Conservation (phyloP, 2,329 filamentous ascomycete species). For the Teratosphaeria pseudoeucalypti region DNA sequence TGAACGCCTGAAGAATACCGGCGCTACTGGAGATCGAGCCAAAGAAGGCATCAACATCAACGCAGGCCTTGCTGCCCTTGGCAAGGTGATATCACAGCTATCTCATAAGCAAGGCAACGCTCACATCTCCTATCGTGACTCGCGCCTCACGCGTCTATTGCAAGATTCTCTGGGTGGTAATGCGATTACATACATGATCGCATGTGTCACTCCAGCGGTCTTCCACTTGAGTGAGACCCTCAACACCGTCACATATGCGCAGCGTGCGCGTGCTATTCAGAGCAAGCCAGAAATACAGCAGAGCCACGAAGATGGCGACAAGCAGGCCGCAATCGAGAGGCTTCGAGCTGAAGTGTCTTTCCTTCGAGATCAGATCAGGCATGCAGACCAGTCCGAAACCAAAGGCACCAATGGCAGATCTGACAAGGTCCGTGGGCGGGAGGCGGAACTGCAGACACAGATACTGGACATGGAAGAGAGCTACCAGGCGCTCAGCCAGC, state of each 20-base stretch:
- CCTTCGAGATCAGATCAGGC: constrained; percentile 83
- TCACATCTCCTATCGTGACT: constrained; percentile 95
- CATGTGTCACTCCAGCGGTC: constrained; percentile 90
- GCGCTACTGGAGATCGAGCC: constrained; percentile 85
- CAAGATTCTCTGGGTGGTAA: constrained; percentile 96
- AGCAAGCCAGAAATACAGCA: constrained; percentile 96
- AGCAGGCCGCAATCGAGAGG: constrained; percentile 84
- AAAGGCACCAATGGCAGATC: constrained; percentile 54
- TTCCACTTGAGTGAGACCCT: constrained; percentile 96
- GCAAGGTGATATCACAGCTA: constrained; percentile 96
- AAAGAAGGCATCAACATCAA: constrained; percentile 98
- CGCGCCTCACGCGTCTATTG: constrained; percentile 85
- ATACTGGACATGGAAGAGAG: constrained; percentile 88
- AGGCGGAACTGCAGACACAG: constrained; percentile 86
- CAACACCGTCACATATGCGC: constrained; percentile 93
- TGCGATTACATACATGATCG: constrained; percentile 98
- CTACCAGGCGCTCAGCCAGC: constrained; percentile 79
- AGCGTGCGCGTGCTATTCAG: constrained; percentile 90
- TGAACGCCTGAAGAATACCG: constrained; percentile 93
- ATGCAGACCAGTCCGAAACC: constrained; percentile 58
- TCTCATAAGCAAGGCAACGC: constrained; percentile 79
- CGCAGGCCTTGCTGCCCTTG: constrained; percentile 82
- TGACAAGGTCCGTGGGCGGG: constrained; percentile 48
- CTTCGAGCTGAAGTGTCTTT: constrained; percentile 91
- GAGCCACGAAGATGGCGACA: constrained; percentile 77